Evolutionary conservation across 768 basidiomycete genomes (phyloP).

Genomic region (Sporobolomyces roseus): DNA sequence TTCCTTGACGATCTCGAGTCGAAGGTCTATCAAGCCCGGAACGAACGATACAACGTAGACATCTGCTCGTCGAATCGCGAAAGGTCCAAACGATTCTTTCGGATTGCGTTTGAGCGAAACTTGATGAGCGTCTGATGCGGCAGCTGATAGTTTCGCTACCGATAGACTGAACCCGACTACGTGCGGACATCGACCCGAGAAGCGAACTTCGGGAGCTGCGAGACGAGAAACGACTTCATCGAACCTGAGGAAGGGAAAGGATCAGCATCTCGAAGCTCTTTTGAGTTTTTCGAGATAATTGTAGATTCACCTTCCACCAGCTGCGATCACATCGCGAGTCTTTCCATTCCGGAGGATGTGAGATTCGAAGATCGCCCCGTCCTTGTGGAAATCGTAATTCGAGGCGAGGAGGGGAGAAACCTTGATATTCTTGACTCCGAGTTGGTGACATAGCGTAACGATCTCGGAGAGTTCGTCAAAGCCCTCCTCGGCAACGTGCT

Average conservation of each 20-base stretch:
- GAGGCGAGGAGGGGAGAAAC: slow-evolving; percentile 43
- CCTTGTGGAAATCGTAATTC: slow-evolving; percentile 43
- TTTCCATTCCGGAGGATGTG: slow-evolving; percentile 33
- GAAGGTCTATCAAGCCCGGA: slow-evolving; percentile 41
- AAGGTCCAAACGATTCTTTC: slow-evolving; percentile 39
- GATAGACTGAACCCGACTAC: slow-evolving; percentile 43
- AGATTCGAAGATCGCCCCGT: slow-evolving; percentile 43
- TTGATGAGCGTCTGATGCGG: slow-evolving; percentile 37
- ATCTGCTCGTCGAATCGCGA: slow-evolving; percentile 46
- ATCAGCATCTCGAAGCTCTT: background rate
- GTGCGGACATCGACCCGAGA: slow-evolving; percentile 35
- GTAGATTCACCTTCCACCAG: slow-evolving; percentile 48
- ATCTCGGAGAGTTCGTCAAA: slow-evolving; percentile 43
- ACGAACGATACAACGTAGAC: slow-evolving; percentile 46
- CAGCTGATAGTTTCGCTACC: slow-evolving; percentile 41
- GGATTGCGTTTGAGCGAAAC: slow-evolving; percentile 28
- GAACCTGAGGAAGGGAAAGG: slow-evolving; percentile 31
- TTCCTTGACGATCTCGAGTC: slow-evolving; percentile 45
- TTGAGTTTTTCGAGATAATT: too few relatives aligned
- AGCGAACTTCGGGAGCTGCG: slow-evolving; percentile 38
- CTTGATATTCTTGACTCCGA: slow-evolving; percentile 44
- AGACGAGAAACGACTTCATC: slow-evolving; percentile 46
- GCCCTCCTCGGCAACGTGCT: slow-evolving; percentile 41
- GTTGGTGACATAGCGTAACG: slow-evolving; percentile 29
- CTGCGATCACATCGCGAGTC: slow-evolving; percentile 45